Base-by-base conservation (phyloP, 352 stramenopile species). In the Phytophthora vignae region DNA sequence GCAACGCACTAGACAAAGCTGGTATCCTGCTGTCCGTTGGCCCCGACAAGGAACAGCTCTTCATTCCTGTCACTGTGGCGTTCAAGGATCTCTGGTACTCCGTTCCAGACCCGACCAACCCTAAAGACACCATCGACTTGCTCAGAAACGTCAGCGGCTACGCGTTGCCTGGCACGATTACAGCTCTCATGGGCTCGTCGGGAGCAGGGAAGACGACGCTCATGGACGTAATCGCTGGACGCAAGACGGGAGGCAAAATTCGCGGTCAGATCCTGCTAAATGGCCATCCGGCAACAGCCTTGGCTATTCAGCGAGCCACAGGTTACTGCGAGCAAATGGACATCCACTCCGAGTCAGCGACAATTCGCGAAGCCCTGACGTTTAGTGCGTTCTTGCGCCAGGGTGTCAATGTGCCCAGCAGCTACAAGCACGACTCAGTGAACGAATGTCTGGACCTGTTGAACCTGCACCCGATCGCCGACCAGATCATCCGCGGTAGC, bases 351-450 rank as follows among this genome's bases (percentile, higher is more conserved):
- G 31, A 36, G 8, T 36, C 31, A 8, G 31, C 27, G 60, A 98
- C 95, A 0, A 85, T 95, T 14, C 82, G 91, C 15, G 95, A 98
- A 31, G 50, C 61, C 31, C 31, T 36, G 31, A 36, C 31, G 9
- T 36, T 36, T 36, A 36, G 31, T 36, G 31, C 31, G 31, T 36
- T 36, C 8, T 36, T 36, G 31, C 31, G 31, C 31, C 31, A 36
- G 31, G 31, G 31, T 36, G 31, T 49, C 25, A 58, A 78, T 25
- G 58, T 78, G 1, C 67, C 98, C 0, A 67, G 73, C 44, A 76
- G 60, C 27, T 29, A 57, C 46, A 74, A 36, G 8, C 31, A 36
- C 31, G 31, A 36, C 31, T 36, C 31, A 36, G 68, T 75, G 56
- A 71, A 68, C 25, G 68, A 75, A 46, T 70, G 59, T 55, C 46